Evolutionary conservation across 2,329 filamentous ascomycete species (phyloP), one percentile per base, ranked within the genome.

Genomic region (Apiospora pterosperma): DNA sequence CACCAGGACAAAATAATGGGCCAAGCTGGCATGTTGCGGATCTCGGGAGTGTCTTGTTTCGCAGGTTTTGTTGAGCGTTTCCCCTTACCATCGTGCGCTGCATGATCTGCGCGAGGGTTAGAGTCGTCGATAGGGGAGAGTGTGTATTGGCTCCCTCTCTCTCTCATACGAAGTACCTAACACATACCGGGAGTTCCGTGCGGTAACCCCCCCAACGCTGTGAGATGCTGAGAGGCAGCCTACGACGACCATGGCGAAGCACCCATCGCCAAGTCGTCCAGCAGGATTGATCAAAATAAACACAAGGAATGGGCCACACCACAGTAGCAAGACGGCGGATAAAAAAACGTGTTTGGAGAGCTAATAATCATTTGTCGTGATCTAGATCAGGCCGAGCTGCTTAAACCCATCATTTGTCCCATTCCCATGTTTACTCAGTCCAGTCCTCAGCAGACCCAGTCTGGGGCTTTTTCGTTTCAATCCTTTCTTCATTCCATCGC

Each of bases 341-440:
- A n/a, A 19, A 38, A 28, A 19, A 12, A 11, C 16, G 55, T 12
- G 59, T 61, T 61, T 61, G 8, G 59, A 61, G 39, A 41, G 41
- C 36, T 41, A 23, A 68, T 65, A 67, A 69, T 67, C 66, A 67
- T 69, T 67, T 48, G 61, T 67, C 66, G 63, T 69, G 63, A 67
- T 69, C 68, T 67, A 69, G 59, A 64, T 69, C 48, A 70, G 66
- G 63, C 69, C 66, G 38, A 36, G 63, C 63, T 67, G 67, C 66
- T 55, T 55, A 55, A 55, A 55, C 28, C 48, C 59, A 39, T 61
- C 59, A 12, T 31, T 41, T 31, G 28, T 61, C 59, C 59, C 59
- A 31, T 61, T 61, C 62, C 61, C 59, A 42, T 67, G 28, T 28
- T 34, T n/a, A 55, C 48, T 28, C 48, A 55, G 28, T 34, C n/a